Base-by-base conservation (phyloP, 2,329 filamentous ascomycete genomes). In the Aspergillus texensis region DNA sequence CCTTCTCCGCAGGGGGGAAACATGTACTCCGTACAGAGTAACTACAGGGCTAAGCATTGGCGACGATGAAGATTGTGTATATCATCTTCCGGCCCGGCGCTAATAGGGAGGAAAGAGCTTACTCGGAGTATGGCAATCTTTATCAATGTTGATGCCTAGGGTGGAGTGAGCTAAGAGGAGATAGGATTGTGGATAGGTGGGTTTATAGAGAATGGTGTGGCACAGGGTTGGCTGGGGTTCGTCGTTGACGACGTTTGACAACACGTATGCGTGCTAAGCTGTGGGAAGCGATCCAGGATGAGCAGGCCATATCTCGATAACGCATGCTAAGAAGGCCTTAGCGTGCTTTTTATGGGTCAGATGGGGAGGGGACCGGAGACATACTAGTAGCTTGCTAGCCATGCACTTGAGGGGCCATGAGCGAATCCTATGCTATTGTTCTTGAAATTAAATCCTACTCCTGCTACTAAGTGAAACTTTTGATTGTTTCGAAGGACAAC, bases 181-280 rank as follows among this genome's bases (percentile, higher is more conserved):
- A n/a, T 3, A 52, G 46, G 46, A 30, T 4, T 11, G 52, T 54
- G 52, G 21, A 39, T 55, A 39, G 34, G 34, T 55, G 52, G 32
- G 11, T 55, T 55, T 39, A 28, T n/a, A 48, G 21, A 48, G 39
- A 36, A 59, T 34, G 48, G 26, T 52, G 45, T 45, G 36, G 48
- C 21, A 45, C 26, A 43, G 48, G 28, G 48, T 39, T 53, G 16
- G 39, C 50, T 60, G 34, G 58, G 34, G 58, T 52, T 30, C 16
- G 48, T 52, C 19, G 48, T 50, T 48, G 53, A 50, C 60, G 56
- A 58, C 60, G 55, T 62, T 64, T 43, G 57, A 56, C 57, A 60
- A 63, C 57, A 60, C 61, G 61, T 60, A 63, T 57, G 32, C 57
- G 28, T 59, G 39, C 32, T 59, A 52, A 30, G 26, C 56, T 58